Base-by-base conservation (phyloP, 176 grass and related monocot genomes). In the Tillandsia fasciculata region DNA sequence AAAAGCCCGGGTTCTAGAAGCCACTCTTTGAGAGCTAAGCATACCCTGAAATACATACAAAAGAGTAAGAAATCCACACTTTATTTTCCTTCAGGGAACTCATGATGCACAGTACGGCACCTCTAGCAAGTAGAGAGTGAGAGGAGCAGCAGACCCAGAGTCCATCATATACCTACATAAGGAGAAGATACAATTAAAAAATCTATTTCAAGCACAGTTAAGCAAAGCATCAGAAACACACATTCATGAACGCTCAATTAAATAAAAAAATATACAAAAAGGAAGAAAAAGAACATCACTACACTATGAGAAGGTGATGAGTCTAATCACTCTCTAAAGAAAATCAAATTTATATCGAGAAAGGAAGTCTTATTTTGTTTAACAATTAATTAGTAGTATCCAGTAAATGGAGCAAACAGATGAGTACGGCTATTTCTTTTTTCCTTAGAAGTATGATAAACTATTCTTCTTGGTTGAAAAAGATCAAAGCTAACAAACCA, bases 111-210 rank as follows among this genome's bases (percentile, higher is more conserved):
- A 17, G 33, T 68, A 47, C 18, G 76, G 42, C 56, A 97, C 93
- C 93, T 97, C 93, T 68, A 97, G 84, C 94, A 97, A 92, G 81
- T 92, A 97, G 76, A 92, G 89, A 83, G 89, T 86, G 67, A 97
- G 84, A 29, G 94, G 84, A 65, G 86, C 84, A 83, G 94, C 94
- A 65, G 84, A 84, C 23, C 86, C 82, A 29, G 84, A 77, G 23
- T 97, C 94, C 86, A 90, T 87, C 89, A 97, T 85, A 81, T 90
- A 96, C 93, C 93, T 96, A 71, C 71, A 86, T 54, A 66, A 80
- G 50, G 70, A 65, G 61, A 87, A 72, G 20, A 8, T 83, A 58
- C 23, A 48, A 14, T 26, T 51, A 26, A 69, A 69, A 63, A 63
- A 7, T 63, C 27, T 56, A 48, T 69, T 6, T 14, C 47, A 11